These are phyloP conservation scores for Punica granatum DNA, from an alignment of 345 rosid species.

Conservation along the genomic window DNA sequence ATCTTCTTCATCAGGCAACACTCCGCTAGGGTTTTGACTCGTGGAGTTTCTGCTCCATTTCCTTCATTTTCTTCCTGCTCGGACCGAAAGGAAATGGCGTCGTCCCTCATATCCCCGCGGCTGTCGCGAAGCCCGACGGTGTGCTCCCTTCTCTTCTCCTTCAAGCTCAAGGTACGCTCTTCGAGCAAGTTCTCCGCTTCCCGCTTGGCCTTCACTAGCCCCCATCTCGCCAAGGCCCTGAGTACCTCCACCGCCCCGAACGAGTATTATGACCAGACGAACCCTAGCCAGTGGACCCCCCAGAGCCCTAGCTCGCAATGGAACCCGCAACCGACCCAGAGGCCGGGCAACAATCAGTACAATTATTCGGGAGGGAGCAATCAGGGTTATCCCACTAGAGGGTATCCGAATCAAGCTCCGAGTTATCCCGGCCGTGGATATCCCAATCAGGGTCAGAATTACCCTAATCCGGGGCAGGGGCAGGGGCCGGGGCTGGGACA, in stretches of 20 bases:
- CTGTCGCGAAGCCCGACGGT: conserved; percentile 15
- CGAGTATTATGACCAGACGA: conserved; percentile 12
- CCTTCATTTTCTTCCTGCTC: background rate
- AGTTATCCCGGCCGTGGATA: conserved; percentile 7
- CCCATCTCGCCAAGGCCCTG: background rate
- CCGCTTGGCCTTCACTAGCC: background rate
- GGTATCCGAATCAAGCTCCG: conserved; percentile 6
- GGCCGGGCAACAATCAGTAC: background rate
- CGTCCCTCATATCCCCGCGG: conserved; percentile 39
- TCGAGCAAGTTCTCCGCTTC: background rate
- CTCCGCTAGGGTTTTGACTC: background rate
- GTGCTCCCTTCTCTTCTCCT: conserved; percentile 5
- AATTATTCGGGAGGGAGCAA: conserved; percentile 4
- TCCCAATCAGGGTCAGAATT: conserved; percentile 11
- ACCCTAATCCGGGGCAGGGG: conserved; percentile 3
- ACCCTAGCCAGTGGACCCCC: conserved; percentile 4
- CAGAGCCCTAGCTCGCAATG: conserved; percentile 7
- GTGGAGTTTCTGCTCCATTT: background rate
- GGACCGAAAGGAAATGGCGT: conserved; percentile 20
- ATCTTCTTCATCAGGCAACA: background rate
- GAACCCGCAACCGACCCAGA: conserved; percentile 1
- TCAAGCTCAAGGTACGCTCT: conserved; percentile 2
- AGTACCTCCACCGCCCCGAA: conserved; percentile 20
- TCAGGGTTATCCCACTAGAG: background rate
- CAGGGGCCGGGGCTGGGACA: background rate